These are phyloP conservation scores for Fusarium tanahbumbuense DNA, from an alignment of 2,329 filamentous ascomycete genomes.

Conservation along the genomic window DNA sequence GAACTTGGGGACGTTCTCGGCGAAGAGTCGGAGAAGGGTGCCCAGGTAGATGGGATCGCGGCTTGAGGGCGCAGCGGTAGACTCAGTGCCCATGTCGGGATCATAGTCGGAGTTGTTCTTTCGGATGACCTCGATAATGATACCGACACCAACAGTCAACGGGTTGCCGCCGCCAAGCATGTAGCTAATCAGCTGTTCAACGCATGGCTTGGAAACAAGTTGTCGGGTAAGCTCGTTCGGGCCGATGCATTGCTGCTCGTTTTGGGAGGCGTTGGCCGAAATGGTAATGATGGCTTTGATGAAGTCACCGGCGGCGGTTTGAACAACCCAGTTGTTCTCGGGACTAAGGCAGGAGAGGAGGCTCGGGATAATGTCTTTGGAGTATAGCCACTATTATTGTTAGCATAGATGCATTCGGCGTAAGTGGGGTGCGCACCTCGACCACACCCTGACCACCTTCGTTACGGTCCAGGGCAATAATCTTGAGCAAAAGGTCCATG, in stretches of 20 bases:
- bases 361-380: conserved; percentile 86
- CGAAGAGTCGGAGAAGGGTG: conserved; percentile 88
- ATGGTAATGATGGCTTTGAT: conserved; percentile 99
- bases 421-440: conserved; percentile 69
- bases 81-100: conserved; percentile 85
- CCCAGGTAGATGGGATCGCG: conserved; percentile 96
- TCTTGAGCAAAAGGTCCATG: conserved; percentile 96
- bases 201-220: conserved; percentile 86
- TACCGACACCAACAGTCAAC: conserved; percentile 94
- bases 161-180: conserved; percentile 96
- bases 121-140: conserved; percentile 97
- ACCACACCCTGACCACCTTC: conserved; percentile 93
- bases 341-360: conserved; percentile 88
- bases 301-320: conserved; percentile 97
- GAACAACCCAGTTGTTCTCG: conserved; percentile 87
- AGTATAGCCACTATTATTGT: conserved; percentile 82
- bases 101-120: conserved; percentile 99
- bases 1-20: conserved; percentile 90
- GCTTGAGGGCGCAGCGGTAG: conserved; percentile 81
- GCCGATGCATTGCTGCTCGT: conserved; percentile 98
- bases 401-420: conserved; percentile 26
- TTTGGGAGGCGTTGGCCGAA: conserved; percentile 96
- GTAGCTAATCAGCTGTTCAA: conserved; percentile 85
- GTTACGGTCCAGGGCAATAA: conserved; percentile 93
- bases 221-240: conserved; percentile 97